phyloP scores from a whole-genome alignment of 208 protist genomes.

The Willaertia magna region DNA sequence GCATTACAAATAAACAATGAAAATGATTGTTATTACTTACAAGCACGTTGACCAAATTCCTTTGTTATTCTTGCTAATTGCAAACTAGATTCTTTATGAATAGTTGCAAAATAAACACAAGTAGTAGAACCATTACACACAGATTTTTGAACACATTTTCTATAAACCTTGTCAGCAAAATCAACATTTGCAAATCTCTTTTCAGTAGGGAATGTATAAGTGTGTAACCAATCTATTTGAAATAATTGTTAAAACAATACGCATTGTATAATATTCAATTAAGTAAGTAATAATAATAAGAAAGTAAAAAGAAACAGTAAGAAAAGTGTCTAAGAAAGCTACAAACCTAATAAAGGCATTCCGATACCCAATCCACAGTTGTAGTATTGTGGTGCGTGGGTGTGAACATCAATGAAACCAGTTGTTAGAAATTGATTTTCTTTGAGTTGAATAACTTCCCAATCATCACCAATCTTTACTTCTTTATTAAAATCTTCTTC shows the following conservation, averaged over 20 bases:
- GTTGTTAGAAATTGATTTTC: slow-evolving; percentile 40
- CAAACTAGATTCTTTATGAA: slow-evolving; percentile 58
- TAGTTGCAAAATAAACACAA: slow-evolving; percentile 66
- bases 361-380: slow-evolving; percentile 68
- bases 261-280: no score
- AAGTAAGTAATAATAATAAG: not conserved
- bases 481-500: no score
- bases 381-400: slow-evolving; percentile 76
- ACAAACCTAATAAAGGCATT: slow-evolving; percentile 64
- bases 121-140: slow-evolving; percentile 76
- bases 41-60: slow-evolving; percentile 28
- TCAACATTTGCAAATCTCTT: slow-evolving; percentile 51
- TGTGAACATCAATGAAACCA: slow-evolving; percentile 79
- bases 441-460: no score
- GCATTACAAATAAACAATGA: not conserved
- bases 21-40: not conserved
- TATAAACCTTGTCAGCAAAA: slow-evolving; percentile 56
- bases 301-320: not conserved
- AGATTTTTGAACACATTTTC: slow-evolving; percentile 45
- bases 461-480: no score
- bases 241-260: no score
- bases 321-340: slow-evolving; percentile 36
- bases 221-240: not conserved
- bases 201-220: slow-evolving; percentile 76
- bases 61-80: slow-evolving; percentile 56